phyloP scores from a whole-genome alignment of 1,284 basidiomycete genomes.

The Gastroboletus turbinatus region DNA sequence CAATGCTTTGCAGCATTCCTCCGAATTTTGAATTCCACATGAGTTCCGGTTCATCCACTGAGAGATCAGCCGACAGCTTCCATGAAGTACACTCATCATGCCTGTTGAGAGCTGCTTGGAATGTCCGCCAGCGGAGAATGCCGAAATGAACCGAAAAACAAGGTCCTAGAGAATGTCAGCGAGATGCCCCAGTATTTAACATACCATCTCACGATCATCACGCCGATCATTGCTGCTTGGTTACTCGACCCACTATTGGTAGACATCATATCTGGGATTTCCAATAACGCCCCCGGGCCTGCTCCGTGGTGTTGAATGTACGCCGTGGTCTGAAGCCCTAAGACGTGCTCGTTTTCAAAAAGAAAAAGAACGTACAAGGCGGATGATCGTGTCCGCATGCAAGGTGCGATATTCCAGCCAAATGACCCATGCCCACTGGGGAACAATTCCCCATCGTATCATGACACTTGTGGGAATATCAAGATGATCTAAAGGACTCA shows the following conservation, averaged over 20 bases:
- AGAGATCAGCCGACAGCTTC: conserved; percentile 20
- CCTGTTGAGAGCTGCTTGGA: conserved; percentile 17
- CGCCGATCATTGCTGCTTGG: conserved; percentile 15
- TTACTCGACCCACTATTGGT: neutral
- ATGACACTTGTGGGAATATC: conserved; percentile 50
- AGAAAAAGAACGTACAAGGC: conserved; percentile 43
- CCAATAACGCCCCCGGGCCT: neutral
- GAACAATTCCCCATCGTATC: conserved; percentile 49
- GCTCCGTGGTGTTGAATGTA: conserved; percentile 44
- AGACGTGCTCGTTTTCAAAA: conserved; percentile 5
- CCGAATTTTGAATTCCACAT: conserved; percentile 30
- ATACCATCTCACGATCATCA: conserved; percentile 25
- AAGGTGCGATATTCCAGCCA: conserved; percentile 56
- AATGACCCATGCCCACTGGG: conserved; percentile 63
- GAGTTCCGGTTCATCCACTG: conserved; percentile 26
- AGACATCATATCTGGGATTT: conserved; percentile 2
- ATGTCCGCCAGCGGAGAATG: conserved; percentile 16
- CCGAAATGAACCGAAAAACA: conserved; percentile 20
- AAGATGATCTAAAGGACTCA: conserved; percentile 31
- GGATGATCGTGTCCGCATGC: conserved; percentile 47
- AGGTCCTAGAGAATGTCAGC: conserved; percentile 26
- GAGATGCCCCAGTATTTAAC: neutral
- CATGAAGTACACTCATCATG: conserved; percentile 19
- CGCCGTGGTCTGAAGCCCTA: conserved; percentile 43
- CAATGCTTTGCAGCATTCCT: conserved; percentile 35